Conservation (phyloP, 495 filamentous ascomycete genomes). For the Hypoxylon subgilvum region DNA sequence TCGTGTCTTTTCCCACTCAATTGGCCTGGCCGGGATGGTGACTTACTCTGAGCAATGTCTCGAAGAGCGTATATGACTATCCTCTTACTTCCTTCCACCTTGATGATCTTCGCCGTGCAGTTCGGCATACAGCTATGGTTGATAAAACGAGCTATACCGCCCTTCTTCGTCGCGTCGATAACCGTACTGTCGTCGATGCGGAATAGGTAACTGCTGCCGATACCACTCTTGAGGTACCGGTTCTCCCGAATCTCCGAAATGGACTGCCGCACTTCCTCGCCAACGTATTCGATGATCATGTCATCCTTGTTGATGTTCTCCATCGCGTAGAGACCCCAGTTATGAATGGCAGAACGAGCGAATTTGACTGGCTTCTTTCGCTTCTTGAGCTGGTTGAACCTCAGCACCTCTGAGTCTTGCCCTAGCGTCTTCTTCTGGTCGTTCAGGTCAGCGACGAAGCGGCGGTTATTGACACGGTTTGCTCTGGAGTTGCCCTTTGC, state of each 20-base stretch:
- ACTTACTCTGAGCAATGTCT: constrained; percentile 92
- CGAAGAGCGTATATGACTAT: constrained; percentile 98
- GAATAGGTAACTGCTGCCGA: constrained; percentile 97
- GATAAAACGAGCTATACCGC: constrained; percentile 97
- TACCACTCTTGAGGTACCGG: constrained; percentile 91
- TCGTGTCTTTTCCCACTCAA: background rate
- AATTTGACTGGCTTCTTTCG: constrained; percentile 99
- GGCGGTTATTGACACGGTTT: constrained; percentile 92
- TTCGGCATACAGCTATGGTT: constrained; percentile 98
- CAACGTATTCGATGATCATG: constrained; percentile 99
- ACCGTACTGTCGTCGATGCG: constrained; percentile 97
- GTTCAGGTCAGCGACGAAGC: constrained; percentile 90
- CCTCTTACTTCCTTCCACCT: constrained; percentile 97
- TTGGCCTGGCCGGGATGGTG: background rate
- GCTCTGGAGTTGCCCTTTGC: constrained; percentile 81
- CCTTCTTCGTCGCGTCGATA: constrained; percentile 97
- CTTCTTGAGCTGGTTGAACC: constrained; percentile 99
- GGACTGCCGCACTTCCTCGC: constrained; percentile 94
- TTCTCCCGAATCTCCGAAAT: constrained; percentile 93
- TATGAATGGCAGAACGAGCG: constrained; percentile 95
- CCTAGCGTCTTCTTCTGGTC: constrained; percentile 88
- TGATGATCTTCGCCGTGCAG: constrained; percentile 99
- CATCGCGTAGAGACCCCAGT: constrained; percentile 97
- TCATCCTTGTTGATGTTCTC: constrained; percentile 97
- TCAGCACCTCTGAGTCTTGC: constrained; percentile 84